Percentiles rank a stretch among this genome's conserved stretches.
phyloP scores from a whole-genome alignment of 495 filamentous ascomycete genomes.

The Staphylotrichum tortipilum region DNA sequence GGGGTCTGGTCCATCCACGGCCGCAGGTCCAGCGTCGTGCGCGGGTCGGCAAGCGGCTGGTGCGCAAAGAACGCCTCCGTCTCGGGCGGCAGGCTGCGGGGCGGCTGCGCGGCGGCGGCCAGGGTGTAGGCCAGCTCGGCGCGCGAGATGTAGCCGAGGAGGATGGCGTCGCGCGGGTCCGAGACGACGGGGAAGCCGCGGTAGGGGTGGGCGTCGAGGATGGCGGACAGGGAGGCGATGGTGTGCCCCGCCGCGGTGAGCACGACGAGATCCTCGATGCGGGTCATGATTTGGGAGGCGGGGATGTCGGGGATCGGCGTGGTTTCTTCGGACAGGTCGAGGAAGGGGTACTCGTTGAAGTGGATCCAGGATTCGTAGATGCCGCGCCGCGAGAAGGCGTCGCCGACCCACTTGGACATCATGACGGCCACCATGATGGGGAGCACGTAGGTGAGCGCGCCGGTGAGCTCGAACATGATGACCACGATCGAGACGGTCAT shows the following conservation, averaged over 20 bases:
- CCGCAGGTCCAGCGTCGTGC: slow-evolving; percentile 73
- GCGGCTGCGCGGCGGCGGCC: slow-evolving; percentile 43
- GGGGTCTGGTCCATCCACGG: slow-evolving; percentile 99
- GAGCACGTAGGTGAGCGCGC: slow-evolving; percentile 90
- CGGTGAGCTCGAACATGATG: slow-evolving; percentile 98
- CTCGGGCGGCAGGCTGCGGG: slow-evolving; percentile 52
- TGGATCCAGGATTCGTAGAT: slow-evolving; percentile 99
- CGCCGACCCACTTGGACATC: slow-evolving; percentile 96
- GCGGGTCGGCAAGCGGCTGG: slow-evolving; percentile 69
- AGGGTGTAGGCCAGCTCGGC: slow-evolving; percentile 81
- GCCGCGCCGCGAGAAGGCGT: slow-evolving; percentile 85
- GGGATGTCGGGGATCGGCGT: slow-evolving; percentile 76
- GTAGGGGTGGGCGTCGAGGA: slow-evolving; percentile 66
- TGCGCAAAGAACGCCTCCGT: slow-evolving; percentile 80
- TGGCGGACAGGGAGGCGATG: slow-evolving; percentile 57
- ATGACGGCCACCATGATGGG: slow-evolving; percentile 99
- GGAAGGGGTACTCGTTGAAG: slow-evolving; percentile 90
- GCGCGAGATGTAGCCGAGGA: slow-evolving; percentile 90
- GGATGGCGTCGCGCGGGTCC: slow-evolving; percentile 60
- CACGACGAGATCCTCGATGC: slow-evolving; percentile 79
- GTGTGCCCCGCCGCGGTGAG: slow-evolving; percentile 84
- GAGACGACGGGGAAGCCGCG: slow-evolving; percentile 89
- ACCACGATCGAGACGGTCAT: slow-evolving; percentile 97
- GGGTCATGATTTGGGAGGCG: slow-evolving; percentile 80
- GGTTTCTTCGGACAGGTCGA: slow-evolving; percentile 86